Conservation (phyloP, 805 yeast genomes). For the Wickerhamia fluorescens region DNA sequence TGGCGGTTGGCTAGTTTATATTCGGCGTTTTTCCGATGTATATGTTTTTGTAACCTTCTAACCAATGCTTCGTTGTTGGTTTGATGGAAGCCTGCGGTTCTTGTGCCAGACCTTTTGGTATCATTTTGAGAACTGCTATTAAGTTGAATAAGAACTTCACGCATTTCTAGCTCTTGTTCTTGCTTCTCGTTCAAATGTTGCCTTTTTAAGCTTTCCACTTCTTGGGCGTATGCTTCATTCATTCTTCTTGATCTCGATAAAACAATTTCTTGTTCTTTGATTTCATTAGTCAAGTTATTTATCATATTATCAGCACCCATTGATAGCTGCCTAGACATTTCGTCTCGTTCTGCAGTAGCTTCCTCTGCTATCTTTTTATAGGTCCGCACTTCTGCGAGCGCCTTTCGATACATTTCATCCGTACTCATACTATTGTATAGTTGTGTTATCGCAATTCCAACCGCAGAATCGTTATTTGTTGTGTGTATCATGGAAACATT, state of each 20-base stretch:
- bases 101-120: conserved; percentile 25
- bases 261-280: conserved; percentile 56
- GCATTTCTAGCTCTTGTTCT: conserved; percentile 68
- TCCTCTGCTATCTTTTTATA: conserved; percentile 19
- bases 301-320: conserved; percentile 75
- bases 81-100: conserved; percentile 25
- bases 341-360: conserved; percentile 36
- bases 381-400: conserved; percentile 27
- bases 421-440: conserved; percentile 68
- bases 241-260: conserved; percentile 53
- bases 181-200: conserved; percentile 60
- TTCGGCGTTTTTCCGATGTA: conserved; percentile 41
- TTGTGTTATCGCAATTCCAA: conserved; percentile 71
- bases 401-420: conserved; percentile 78
- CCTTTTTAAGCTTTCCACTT: conserved; percentile 56
- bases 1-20: conserved; percentile 38
- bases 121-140: conserved; percentile 37
- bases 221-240: conserved; percentile 52
- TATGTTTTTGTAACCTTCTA: conserved; percentile 37
- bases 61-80: conserved; percentile 30
- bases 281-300: conserved; percentile 50
- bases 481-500: conserved; percentile 50
- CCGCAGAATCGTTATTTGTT: conserved; percentile 41
- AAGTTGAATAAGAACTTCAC: conserved; percentile 60
- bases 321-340: conserved; percentile 56